These are phyloP conservation scores for Hygrocybe coccinea DNA, from an alignment of 768 basidiomycete species.

Conservation along the genomic window DNA sequence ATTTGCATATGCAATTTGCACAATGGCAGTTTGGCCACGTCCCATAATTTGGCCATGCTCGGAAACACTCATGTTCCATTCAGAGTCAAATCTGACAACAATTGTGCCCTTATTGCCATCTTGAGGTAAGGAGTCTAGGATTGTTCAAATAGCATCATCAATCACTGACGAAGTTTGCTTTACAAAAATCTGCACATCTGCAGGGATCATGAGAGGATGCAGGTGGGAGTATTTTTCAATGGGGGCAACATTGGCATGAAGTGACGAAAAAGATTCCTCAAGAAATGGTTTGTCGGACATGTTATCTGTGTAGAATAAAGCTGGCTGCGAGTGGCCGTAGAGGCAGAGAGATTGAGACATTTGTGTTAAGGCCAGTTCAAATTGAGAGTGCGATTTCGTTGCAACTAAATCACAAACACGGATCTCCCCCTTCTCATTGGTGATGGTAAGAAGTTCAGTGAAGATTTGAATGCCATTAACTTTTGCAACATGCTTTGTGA, in stretches of 20 bases:
- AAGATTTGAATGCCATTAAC: no score
- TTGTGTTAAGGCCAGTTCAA: no score
- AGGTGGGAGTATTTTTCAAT: constrained; percentile 24
- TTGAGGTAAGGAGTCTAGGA: background rate
- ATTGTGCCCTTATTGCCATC: constrained; percentile 17
- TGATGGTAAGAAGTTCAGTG: no score
- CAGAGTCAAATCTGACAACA: background rate
- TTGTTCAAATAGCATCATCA: background rate
- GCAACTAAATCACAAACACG: no score
- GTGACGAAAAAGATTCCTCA: constrained; percentile 12
- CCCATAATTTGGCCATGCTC: constrained; percentile 13
- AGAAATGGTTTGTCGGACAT: background rate
- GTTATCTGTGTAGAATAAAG: no score
- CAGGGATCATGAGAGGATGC: constrained; percentile 14
- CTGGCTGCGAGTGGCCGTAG: no score
- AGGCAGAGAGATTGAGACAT: no score
- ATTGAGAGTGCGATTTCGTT: no score
- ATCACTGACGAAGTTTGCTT: background rate
- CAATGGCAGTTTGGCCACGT: constrained; percentile 17
- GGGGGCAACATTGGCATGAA: constrained; percentile 9
- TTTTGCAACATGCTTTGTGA: no score
- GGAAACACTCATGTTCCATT: constrained; percentile 19
- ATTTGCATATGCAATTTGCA: constrained; percentile 20
- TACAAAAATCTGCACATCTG: constrained; percentile 11
- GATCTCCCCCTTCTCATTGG: no score